Base-by-base conservation (phyloP, 371 early-diverging fungal species). In the Funneliformis caledonium region DNA sequence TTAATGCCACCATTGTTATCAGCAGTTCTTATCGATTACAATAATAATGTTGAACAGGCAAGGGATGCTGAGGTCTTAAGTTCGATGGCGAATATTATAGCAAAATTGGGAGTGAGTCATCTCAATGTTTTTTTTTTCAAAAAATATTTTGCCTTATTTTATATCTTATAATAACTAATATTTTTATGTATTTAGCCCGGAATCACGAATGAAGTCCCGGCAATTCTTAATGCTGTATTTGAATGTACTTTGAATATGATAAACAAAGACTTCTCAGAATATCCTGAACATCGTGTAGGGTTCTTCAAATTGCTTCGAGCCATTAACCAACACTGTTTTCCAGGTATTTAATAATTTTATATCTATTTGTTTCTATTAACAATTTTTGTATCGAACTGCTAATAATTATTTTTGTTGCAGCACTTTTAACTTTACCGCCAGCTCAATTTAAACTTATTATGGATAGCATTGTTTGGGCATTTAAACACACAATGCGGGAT, bases 401-500 rank as follows among this genome's bases (percentile, higher is more conserved):
- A 11, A 31, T 64, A 3, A 12, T 31, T 26, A 22, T 11, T 26
- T 45, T 45, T n/a, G 60, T 69, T 61, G 14, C 86, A 90, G 97
- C 97, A 2, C 86, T 97, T 60, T 83, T 98, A 80, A 90, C 88
- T 77, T 88, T 98, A 59, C 93, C 95, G 4, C 88, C 94, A 48
- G 90, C 90, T 19, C 94, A 94, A 85, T 96, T 98, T 88, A 95
- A 95, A 82, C 89, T 97, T 37, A 88, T 97, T 83, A 88, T 95
- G 76, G 96, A 97, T 88, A 94, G 95, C 81, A 91, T 98, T 77
- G 95, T 98, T 31, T 98, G 98, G 98, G 97, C 94, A n/a, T 96
- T 98, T 89, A 99, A 98, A 89, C 99, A 99, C 86, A 97, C 98
- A 1, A 94, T 96, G 94, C 92, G 98, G 81, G 99, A 99, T 84